Conservation (phyloP, 306 rosid genomes). For the Quercus dentata region DNA sequence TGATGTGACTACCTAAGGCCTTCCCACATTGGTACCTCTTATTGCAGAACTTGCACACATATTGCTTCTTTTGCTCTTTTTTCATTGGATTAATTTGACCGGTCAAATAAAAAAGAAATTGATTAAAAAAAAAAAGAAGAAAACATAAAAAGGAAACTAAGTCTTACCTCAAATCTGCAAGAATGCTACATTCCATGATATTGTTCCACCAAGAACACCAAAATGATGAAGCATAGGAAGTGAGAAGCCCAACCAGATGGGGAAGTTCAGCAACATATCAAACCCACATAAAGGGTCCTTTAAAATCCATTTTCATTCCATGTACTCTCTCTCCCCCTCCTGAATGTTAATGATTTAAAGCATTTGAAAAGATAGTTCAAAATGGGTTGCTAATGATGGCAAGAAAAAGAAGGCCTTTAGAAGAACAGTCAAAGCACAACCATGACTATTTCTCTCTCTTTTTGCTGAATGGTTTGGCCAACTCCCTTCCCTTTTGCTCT, state of each 20-base stretch:
- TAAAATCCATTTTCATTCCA: conserved; percentile 30
- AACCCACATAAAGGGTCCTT: conserved; percentile 58
- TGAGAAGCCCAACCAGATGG: conserved; percentile 38
- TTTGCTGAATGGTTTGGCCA: not conserved
- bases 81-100: conserved; percentile 24
- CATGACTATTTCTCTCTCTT: conserved; percentile 37
- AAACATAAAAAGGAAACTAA: conserved; percentile 4
- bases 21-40: conserved; percentile 67
- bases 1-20: conserved; percentile 74
- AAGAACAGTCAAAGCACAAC: conserved; percentile 39
- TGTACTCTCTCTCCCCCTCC: not conserved
- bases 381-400: conserved; percentile 29
- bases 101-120: conserved; percentile 20
- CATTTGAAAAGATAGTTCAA: conserved; percentile 16
- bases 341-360: conserved; percentile 29
- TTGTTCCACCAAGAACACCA: conserved; percentile 1
- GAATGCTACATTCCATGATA: conserved; percentile 36
- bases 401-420: conserved; percentile 30
- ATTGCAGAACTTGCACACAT: conserved; percentile 71
- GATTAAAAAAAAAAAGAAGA: not conserved
- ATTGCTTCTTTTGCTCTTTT: conserved; percentile 47
- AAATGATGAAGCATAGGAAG: conserved; percentile 10
- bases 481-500: too few species aligned
- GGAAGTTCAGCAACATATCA: conserved; percentile 43
- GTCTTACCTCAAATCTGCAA: conserved; percentile 39